Base-by-base conservation (phyloP, 768 basidiomycete species). In the Phylloporus scabripes region DNA sequence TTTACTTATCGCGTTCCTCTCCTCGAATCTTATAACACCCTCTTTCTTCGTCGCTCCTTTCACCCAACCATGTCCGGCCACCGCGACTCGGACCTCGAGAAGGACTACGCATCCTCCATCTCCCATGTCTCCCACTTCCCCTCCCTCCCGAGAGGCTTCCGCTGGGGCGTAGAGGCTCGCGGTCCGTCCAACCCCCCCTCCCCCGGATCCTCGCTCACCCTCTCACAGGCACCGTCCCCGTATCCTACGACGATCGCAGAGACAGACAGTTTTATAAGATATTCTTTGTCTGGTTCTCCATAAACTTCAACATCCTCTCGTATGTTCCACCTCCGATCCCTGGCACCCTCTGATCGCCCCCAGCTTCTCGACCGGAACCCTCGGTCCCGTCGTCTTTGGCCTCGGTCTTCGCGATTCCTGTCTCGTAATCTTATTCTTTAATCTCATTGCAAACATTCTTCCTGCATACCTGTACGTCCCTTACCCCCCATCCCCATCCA, bases 251-350 rank as follows among this genome's bases (percentile, higher is more conserved):
- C 23, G 68, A 77, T 37, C 75, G 83, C 40, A 72, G 59, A 8
- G 83, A 85, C 56, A 75, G 69, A n/a, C 75, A 77, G 40, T 74
- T 79, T 44, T 78, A 77, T 57, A 82, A 85, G 51, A 65, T 84
- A 56, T 85, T 85, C 69, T 82, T 82, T 57, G 71, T 85, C 4
- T 86, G 84, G 85, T 82, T 85, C 57, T 80, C 84, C 7, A 74
- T 78, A 46, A 85, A 83, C 59, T 75, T 83, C 63, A 85, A 85
- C 56, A 76, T 85, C 23, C 68, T 83, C 15, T 74, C 73, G 66
- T 83, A 24, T 23, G 73, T 62, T 9, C 26, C 39, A 6, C 17
- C 5, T 18, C 11, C 33, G 15, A 8, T 40, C n/a, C 23, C 11
- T 18, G 9, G 6, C 3, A 7, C 26, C 8, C 3, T 15, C 45